phyloP scores from a whole-genome alignment of 345 rosid species.

The Eucalyptus marginata region DNA sequence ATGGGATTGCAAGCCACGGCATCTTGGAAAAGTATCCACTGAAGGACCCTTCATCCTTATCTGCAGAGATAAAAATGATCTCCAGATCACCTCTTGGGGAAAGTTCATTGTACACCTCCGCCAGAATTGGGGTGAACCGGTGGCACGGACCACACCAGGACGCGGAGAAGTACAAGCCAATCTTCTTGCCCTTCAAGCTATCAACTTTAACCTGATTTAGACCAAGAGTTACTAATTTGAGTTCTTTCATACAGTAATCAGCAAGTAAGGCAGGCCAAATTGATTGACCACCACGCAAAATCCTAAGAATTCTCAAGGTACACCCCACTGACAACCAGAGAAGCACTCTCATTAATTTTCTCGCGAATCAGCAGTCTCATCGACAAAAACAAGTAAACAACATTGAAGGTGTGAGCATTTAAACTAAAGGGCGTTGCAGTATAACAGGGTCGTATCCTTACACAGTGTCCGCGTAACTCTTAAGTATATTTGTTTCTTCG shows the following conservation, averaged over 20 bases:
- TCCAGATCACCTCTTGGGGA: conserved; percentile 1
- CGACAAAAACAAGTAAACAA: neutral
- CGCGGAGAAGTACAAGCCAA: conserved; percentile 59
- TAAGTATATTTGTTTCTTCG: neutral
- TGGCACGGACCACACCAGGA: neutral
- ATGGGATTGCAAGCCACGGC: conserved; percentile 82
- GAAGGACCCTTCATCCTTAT: conserved; percentile 18
- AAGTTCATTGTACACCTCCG: neutral
- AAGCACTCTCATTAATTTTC: neutral
- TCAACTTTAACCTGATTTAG: conserved; percentile 49
- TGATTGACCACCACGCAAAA: conserved; percentile 23
- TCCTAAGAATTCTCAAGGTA: conserved; percentile 15
- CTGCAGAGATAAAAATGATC: conserved; percentile 17
- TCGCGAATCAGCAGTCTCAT: neutral
- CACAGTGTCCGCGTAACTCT: neutral
- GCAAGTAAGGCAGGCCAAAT: neutral
- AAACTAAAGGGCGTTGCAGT: neutral
- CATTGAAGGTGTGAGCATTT: neutral
- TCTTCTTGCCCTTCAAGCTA: conserved; percentile 56
- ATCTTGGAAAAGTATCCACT: conserved; percentile 39
- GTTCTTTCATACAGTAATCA: neutral
- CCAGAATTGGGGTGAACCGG: neutral
- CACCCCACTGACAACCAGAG: neutral
- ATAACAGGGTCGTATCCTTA: neutral
- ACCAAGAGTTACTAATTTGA: neutral